Evolutionary conservation across 495 filamentous ascomycete genomes (phyloP), one percentile per base, ranked within the genome.

Genomic region (Xylaria sp.): DNA sequence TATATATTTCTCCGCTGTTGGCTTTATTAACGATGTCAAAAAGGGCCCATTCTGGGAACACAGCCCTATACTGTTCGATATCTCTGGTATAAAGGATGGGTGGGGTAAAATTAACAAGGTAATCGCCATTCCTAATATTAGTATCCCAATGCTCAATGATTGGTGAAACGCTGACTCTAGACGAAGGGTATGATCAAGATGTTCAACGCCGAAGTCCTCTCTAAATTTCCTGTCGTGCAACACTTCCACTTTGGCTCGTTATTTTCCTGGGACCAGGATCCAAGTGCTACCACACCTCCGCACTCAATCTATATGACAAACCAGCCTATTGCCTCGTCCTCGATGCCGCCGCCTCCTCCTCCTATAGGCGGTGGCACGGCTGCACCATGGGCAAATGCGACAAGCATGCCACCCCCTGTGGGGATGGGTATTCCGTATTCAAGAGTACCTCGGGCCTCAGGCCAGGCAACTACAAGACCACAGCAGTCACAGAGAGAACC

Each of bases 81-180:
- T 99, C 41, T 95, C 92, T 5, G 96, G 96, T 21, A 89, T 99
- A 68, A 88, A 86, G 69, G 88, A 91, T 66, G 97, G 96, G 41
- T 99, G 96, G 96, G 96, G 90, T 33, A 99, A 99, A 83, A 97
- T 99, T 72, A 98, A 98, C 80, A 98, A 98, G 88, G 92, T 92
- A 77, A 68, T 67, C 21, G 26, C 50, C 12, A 43, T 52, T 70
- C 40, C 21, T 29, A 1, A 64, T 43, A 59, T 43, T 21, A 17
- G 17, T 35, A 7, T 9, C 26, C 5, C 6, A 1, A 8, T 41
- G 52, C 19, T 24, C 57, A 12, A 44, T 4, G 40, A 43, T 17
- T n/a, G 11, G 21, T 3, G 1, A 8, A 41, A 44, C 6, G 33
- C 71, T 77, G 66, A 76, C 66, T 44, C 48, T 66, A 29, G 40